phyloP scores from a whole-genome alignment of 1,284 basidiomycete genomes.

The Taiwanofungus camphoratus region DNA sequence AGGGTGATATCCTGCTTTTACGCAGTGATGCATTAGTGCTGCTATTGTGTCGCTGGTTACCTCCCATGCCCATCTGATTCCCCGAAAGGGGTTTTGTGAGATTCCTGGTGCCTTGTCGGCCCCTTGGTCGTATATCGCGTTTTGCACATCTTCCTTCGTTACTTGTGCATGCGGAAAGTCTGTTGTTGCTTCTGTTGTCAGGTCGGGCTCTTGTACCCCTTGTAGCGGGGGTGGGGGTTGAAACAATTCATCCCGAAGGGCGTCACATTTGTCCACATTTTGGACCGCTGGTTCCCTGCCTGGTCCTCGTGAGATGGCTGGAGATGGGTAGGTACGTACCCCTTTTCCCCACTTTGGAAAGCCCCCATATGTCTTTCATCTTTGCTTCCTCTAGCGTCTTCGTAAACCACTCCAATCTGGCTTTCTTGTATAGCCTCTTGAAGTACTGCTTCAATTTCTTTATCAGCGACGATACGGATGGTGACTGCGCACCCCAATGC shows the following conservation, averaged over 20 bases:
- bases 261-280: slow-evolving; percentile 10
- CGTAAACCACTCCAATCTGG: neutral
- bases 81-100: slow-evolving; percentile 10
- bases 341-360: slow-evolving; percentile 8
- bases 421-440: neutral
- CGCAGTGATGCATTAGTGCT: slow-evolving; percentile 1
- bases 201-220: slow-evolving; percentile 2
- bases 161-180: slow-evolving; percentile 5
- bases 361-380: neutral
- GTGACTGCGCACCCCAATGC: neutral
- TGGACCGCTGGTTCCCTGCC: slow-evolving; percentile 3
- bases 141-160: slow-evolving; percentile 10
- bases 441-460: neutral
- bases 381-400: neutral
- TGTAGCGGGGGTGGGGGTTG: slow-evolving; percentile 11
- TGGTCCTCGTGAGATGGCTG: slow-evolving; percentile 4
- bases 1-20: slow-evolving; percentile 4
- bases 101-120: slow-evolving; percentile 18
- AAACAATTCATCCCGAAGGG: slow-evolving; percentile 9
- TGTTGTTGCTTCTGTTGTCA: neutral
- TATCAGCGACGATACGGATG: neutral
- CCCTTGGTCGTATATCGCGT: slow-evolving; percentile 9
- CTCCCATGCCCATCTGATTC: slow-evolving; percentile 18
- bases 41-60: slow-evolving; percentile 4
- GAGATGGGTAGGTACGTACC: slow-evolving; percentile 6